Conservation (phyloP, 2,329 filamentous ascomycete species). For the Proliferodiscus dingleyae region DNA sequence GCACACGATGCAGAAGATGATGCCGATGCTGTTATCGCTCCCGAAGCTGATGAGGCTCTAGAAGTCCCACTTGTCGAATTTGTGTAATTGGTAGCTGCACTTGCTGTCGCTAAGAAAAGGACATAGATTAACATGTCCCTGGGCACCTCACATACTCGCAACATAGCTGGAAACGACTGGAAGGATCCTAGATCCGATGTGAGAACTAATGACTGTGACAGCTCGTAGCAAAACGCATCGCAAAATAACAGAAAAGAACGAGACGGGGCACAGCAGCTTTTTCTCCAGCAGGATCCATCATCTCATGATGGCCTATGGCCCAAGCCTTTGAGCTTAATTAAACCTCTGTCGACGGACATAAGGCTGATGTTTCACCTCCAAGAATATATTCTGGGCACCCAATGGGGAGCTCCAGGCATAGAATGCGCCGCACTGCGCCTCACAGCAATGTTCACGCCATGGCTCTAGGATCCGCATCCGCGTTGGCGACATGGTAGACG, state of each 20-base stretch:
- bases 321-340: background rate
- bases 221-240: background rate
- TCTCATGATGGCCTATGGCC: too few species aligned
- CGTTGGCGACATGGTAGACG: too few species aligned
- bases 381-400: background rate
- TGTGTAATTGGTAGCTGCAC: background rate
- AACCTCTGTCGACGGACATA: background rate
- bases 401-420: background rate
- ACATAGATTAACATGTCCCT: background rate
- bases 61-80: background rate
- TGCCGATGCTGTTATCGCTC: background rate
- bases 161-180: background rate
- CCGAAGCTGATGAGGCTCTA: background rate
- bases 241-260: background rate
- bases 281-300: background rate
- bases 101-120: background rate
- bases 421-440: background rate
- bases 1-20: background rate
- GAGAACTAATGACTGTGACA: background rate
- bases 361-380: conserved; percentile 1
- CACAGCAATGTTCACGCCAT: too few species aligned
- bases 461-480: too few species aligned
- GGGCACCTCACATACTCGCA: background rate
- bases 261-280: background rate
- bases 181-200: background rate